A percentile compares a stretch with the other conserved stretches of the same genome.
Conservation (phyloP, 352 stramenopile genomes). For the Phytophthora citricola region DNA sequence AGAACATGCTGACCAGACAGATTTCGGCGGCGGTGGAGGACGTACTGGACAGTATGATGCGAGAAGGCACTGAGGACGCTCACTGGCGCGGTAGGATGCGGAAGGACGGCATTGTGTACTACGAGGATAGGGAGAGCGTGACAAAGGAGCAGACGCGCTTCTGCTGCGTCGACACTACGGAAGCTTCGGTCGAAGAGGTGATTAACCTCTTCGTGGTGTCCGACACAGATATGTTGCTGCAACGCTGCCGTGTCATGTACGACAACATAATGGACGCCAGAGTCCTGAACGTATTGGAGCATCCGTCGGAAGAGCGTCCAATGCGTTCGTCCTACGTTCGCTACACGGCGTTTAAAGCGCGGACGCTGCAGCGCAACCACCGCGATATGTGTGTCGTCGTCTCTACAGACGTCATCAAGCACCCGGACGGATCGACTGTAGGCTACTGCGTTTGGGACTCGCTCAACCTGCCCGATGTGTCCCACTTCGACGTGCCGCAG, state of each 20-base stretch:
- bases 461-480: slow-evolving; percentile 45
- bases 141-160: slow-evolving; percentile 45
- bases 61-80: slow-evolving; percentile 35
- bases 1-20: slow-evolving; percentile 32
- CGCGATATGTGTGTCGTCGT: slow-evolving; percentile 57
- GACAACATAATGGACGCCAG: slow-evolving; percentile 50
- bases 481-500: slow-evolving; percentile 38
- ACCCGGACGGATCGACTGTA: slow-evolving; percentile 45
- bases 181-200: slow-evolving; percentile 43
- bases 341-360: slow-evolving; percentile 52
- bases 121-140: slow-evolving; percentile 43
- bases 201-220: slow-evolving; percentile 46
- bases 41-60: slow-evolving; percentile 49
- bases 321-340: slow-evolving; percentile 51
- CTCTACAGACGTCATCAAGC: slow-evolving; percentile 44
- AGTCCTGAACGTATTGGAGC: slow-evolving; percentile 45
- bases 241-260: slow-evolving; percentile 49
- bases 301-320: slow-evolving; percentile 36
- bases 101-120: slow-evolving; percentile 49
- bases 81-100: slow-evolving; percentile 42
- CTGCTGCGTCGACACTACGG: slow-evolving; percentile 42
- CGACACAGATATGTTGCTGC: slow-evolving; percentile 45
- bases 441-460: slow-evolving; percentile 64
- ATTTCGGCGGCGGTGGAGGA: slow-evolving; percentile 45
- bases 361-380: slow-evolving; percentile 38